A percentile compares a stretch with the other conserved stretches of the same genome.
Evolutionary conservation across 441 rosid species (phyloP).

Genomic region (Erysimum pusillum): DNA sequence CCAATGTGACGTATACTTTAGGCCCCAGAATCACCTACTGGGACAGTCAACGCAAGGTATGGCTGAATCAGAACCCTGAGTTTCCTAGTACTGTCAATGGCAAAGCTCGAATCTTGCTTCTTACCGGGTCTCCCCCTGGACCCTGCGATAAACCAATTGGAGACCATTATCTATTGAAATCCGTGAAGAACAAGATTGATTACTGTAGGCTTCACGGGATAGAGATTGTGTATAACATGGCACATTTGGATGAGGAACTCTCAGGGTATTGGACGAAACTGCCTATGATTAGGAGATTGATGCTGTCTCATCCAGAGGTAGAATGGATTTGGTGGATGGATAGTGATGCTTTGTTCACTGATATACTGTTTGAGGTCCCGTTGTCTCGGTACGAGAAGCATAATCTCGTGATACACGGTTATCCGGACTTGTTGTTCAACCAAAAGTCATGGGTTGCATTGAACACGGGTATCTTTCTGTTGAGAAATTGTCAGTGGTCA

Average conservation of each 20-base stretch:
- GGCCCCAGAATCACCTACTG: slow-evolving; percentile 79
- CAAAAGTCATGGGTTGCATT: slow-evolving; percentile 94
- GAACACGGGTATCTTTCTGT: slow-evolving; percentile 91
- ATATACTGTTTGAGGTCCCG: slow-evolving; percentile 88
- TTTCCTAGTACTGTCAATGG: slow-evolving; percentile 78
- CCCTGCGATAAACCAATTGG: slow-evolving; percentile 95
- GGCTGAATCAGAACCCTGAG: slow-evolving; percentile 78
- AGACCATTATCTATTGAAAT: slow-evolving; percentile 85
- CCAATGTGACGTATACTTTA: slow-evolving; percentile 69
- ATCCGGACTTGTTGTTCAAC: slow-evolving; percentile 81
- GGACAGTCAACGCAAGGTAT: slow-evolving; percentile 82
- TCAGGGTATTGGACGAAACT: slow-evolving; percentile 96
- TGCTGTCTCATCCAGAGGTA: slow-evolving; percentile 90
- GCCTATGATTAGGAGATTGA: slow-evolving; percentile 86
- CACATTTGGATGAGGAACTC: slow-evolving; percentile 85
- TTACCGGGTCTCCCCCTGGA: slow-evolving; percentile 87
- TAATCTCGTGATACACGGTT: slow-evolving; percentile 89
- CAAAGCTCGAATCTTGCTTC: slow-evolving; percentile 72
- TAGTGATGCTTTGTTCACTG: slow-evolving; percentile 95
- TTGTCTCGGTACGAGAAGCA: slow-evolving; percentile 64
- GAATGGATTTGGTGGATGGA: slow-evolving; percentile 99
- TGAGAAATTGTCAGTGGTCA: slow-evolving; percentile 95
- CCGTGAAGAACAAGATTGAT: slow-evolving; percentile 93
- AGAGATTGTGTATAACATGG: slow-evolving; percentile 94
- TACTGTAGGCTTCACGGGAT: slow-evolving; percentile 96